Evolutionary conservation across 495 filamentous ascomycete genomes (phyloP).

Genomic region (Xanthoparmelia taractica): DNA sequence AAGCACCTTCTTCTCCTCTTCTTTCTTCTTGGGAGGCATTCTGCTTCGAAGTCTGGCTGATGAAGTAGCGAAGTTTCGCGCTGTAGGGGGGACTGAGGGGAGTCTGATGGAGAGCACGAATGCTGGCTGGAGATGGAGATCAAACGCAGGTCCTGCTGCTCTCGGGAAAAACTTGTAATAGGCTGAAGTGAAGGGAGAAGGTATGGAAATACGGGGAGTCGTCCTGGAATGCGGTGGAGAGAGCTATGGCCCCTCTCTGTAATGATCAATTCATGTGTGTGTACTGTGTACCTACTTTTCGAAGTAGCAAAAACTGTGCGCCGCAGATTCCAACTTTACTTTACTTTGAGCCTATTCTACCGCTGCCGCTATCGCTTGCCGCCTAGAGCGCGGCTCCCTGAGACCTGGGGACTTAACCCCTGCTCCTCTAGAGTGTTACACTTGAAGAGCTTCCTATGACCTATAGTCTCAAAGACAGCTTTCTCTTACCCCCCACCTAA

Average conservation of each 20-base stretch:
- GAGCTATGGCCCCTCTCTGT: constrained; percentile 13
- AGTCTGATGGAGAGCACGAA: constrained; percentile 22
- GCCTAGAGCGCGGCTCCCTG: neutral
- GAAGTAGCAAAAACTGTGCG: neutral
- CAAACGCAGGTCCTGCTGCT: constrained; percentile 48
- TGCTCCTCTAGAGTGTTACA: too few species aligned
- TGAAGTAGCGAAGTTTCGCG: constrained; percentile 6
- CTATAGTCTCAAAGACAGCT: neutral
- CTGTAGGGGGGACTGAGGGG: constrained; percentile 27
- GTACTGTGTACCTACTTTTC: too few species aligned
- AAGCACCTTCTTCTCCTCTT: constrained; percentile 49
- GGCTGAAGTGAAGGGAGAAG: constrained; percentile 35
- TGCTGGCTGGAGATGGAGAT: constrained; percentile 28
- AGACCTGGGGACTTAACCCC: too few species aligned
- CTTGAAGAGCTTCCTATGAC: too few species aligned
- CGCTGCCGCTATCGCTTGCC: neutral
- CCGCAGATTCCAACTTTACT: neutral
- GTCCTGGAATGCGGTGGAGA: constrained; percentile 23
- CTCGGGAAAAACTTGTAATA: constrained; percentile 33
- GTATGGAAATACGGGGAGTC: constrained; percentile 33
- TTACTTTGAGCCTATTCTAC: too few species aligned
- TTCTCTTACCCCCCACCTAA: neutral
- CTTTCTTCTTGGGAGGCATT: constrained; percentile 51
- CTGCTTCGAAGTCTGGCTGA: constrained; percentile 28
- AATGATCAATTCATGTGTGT: neutral